These are phyloP conservation scores for Vigna radiata DNA, from an alignment of 306 rosid species.

Conservation along the genomic window DNA sequence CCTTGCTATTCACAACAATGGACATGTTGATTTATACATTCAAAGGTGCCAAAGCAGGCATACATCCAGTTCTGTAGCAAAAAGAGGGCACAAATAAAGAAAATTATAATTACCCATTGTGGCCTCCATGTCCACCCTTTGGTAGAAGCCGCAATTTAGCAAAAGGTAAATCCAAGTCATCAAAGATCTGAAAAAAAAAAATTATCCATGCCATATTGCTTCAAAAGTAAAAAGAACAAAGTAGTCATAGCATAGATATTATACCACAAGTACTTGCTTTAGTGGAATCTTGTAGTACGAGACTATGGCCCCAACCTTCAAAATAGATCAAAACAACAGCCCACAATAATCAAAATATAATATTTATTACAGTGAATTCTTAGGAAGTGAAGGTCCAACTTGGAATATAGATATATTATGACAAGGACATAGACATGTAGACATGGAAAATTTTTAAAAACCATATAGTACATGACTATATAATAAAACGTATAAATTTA, in stretches of 20 bases:
- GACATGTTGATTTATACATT: slow-evolving; percentile 16
- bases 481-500: neutral
- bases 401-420: neutral
- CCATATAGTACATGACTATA: neutral
- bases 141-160: slow-evolving; percentile 86
- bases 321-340: slow-evolving; percentile 45
- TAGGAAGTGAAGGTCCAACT: neutral
- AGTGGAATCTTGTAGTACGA: slow-evolving; percentile 90
- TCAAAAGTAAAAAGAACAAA: slow-evolving; percentile 18
- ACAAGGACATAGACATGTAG: neutral
- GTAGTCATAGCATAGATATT: slow-evolving; percentile 39
- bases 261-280: slow-evolving; percentile 95
- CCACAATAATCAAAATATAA: slow-evolving; percentile 43
- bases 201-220: slow-evolving; percentile 22
- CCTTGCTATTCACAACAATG: neutral
- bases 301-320: slow-evolving; percentile 88
- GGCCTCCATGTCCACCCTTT: slow-evolving; percentile 99
- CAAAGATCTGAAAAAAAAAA: slow-evolving; percentile 71
- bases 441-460: too few species aligned
- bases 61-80: slow-evolving; percentile 29
- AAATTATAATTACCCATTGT: slow-evolving; percentile 72
- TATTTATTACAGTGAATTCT: slow-evolving; percentile 5
- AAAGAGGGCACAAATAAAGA: slow-evolving; percentile 19
- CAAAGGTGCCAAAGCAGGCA: slow-evolving; percentile 19
- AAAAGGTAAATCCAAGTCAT: slow-evolving; percentile 94